phyloP scores from a whole-genome alignment of 2,329 filamentous ascomycete species.

The Pseudopithomyces chartarum region DNA sequence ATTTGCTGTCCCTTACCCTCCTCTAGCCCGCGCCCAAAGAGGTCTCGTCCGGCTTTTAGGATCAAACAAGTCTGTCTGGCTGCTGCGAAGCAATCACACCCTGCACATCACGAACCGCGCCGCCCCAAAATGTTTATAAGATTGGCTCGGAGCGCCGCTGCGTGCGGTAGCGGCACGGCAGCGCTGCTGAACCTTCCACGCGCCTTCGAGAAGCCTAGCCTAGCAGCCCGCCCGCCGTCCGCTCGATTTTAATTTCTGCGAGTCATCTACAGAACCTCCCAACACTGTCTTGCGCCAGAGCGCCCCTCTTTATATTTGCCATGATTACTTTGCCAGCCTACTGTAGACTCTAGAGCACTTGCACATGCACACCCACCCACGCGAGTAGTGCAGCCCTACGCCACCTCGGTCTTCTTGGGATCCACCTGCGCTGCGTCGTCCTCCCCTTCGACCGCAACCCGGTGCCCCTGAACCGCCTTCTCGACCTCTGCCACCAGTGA shows the following conservation, averaged over 20 bases:
- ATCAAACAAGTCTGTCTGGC: too few relatives aligned
- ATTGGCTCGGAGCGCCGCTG: slow-evolving; percentile 6
- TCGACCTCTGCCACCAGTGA: slow-evolving; percentile 78
- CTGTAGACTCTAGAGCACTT: background rate
- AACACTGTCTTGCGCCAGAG: slow-evolving; percentile 7
- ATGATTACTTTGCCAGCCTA: slow-evolving; percentile 5
- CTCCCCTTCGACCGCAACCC: slow-evolving; percentile 71
- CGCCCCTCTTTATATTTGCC: slow-evolving; percentile 10
- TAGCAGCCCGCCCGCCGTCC: slow-evolving; percentile 20
- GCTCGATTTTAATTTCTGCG: background rate
- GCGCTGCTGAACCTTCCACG: slow-evolving; percentile 21
- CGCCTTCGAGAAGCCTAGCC: slow-evolving; percentile 33
- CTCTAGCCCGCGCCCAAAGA: too few relatives aligned
- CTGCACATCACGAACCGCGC: slow-evolving; percentile 5
- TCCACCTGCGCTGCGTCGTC: slow-evolving; percentile 50
- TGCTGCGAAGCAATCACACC: background rate
- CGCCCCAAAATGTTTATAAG: background rate
- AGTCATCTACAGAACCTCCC: background rate
- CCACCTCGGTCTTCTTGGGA: slow-evolving; percentile 38
- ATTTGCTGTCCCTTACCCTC: too few relatives aligned
- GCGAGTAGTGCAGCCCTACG: slow-evolving; percentile 42
- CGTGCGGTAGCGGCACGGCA: slow-evolving; percentile 9
- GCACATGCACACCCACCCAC: too few relatives aligned
- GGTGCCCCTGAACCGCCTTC: slow-evolving; percentile 72
- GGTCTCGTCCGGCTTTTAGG: too few relatives aligned